Conservation (phyloP, 2,329 filamentous ascomycete species). For the Cadophora sp. region DNA sequence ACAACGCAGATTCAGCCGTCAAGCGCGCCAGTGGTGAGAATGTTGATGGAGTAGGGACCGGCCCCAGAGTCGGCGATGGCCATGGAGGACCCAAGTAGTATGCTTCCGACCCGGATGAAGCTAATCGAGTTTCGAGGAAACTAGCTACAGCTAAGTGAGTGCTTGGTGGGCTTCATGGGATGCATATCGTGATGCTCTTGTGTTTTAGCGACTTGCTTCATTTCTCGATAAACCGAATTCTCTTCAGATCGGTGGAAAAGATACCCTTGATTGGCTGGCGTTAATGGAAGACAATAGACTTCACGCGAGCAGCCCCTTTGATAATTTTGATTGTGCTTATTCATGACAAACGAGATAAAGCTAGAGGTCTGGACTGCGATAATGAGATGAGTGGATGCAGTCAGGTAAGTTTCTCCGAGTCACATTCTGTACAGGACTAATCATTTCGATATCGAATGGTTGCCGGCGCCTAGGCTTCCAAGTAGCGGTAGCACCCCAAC, state of each 20-base stretch:
- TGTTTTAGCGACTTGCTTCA: neutral
- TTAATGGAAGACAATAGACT: neutral
- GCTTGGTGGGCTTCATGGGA: neutral
- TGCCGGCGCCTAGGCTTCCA: neutral
- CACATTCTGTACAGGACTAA: neutral
- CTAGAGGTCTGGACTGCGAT: neutral
- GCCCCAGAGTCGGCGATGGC: neutral
- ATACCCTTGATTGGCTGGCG: neutral
- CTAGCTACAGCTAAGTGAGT: neutral
- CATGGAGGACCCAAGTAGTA: neutral
- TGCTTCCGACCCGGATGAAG: neutral
- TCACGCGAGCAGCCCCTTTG: no score
- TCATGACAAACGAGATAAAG: no score
- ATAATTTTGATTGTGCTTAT: no score
- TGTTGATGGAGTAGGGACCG: neutral
- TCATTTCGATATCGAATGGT: neutral
- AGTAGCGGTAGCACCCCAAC: constrained; percentile 22
- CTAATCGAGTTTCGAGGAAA: neutral
- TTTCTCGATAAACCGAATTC: neutral
- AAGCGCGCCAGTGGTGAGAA: neutral
- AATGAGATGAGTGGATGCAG: neutral
- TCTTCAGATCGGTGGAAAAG: neutral
- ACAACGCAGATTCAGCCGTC: neutral
- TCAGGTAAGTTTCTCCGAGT: neutral
- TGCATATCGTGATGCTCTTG: neutral